A percentile compares a stretch with the other conserved stretches of the same genome.
These are phyloP conservation scores for Balamuthia mandrillaris DNA, from an alignment of 208 protist species.

Conservation along the genomic window DNA sequence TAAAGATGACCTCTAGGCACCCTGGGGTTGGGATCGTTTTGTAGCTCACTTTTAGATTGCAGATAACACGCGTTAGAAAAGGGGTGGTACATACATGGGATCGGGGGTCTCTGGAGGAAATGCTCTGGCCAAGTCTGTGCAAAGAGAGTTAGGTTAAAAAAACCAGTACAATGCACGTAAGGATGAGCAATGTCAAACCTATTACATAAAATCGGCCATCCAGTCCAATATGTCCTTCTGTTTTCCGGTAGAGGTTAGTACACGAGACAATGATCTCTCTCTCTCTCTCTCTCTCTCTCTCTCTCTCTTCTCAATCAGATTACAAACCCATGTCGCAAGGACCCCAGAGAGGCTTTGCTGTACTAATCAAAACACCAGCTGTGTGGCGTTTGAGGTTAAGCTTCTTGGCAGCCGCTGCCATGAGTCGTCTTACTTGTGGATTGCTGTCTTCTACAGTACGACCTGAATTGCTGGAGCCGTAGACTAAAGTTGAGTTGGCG, in stretches of 20 bases:
- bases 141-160: not conserved
- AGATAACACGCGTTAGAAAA: not conserved
- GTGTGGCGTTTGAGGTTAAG: not conserved
- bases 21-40: no score
- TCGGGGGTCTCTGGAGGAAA: conserved; percentile 29
- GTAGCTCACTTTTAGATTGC: not conserved
- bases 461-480: conserved; percentile 11
- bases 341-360: not conserved
- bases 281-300: no score
- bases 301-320: no score
- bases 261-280: not conserved
- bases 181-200: not conserved
- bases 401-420: not conserved
- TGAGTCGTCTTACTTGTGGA: not conserved
- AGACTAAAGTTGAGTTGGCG: conserved; percentile 15
- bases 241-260: no score
- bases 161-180: not conserved
- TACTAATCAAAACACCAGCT: not conserved
- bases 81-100: not conserved
- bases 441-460: not conserved
- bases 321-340: conserved; percentile 5
- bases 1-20: not conserved
- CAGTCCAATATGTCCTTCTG: conserved; percentile 7
- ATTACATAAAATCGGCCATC: conserved; percentile 25
- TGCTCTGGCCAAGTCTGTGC: conserved; percentile 12